Percentiles rank a stretch among this genome's conserved stretches.
phyloP scores from a whole-genome alignment of 2,329 filamentous ascomycete genomes.

The Calonectria hawksworthii region DNA sequence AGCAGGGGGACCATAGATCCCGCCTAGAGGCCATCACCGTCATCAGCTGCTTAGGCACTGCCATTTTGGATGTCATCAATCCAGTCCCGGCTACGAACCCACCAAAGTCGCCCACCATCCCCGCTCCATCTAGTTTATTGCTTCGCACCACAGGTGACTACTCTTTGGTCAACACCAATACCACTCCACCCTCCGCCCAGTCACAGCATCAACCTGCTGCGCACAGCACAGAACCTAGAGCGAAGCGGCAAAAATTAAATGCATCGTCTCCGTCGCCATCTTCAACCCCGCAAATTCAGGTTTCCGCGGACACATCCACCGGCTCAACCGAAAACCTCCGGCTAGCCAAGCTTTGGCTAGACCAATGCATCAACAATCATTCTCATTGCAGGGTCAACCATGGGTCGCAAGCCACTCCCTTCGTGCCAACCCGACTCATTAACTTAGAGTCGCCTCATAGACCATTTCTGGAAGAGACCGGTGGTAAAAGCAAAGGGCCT shows the following conservation, averaged over 20 bases:
- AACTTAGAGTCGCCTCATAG: slow-evolving; percentile 7
- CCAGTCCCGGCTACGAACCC: slow-evolving; percentile 6
- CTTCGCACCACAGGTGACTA: neutral
- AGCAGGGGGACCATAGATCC: neutral
- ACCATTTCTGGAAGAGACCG: slow-evolving; percentile 19
- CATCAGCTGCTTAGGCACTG: neutral
- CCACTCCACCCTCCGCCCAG: too few species aligned
- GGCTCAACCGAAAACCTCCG: neutral
- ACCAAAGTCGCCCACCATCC: too few species aligned
- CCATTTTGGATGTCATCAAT: neutral
- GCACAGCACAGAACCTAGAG: neutral
- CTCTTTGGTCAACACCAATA: neutral
- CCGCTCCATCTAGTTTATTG: neutral
- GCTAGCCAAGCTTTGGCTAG: slow-evolving; percentile 5
- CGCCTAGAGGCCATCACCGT: neutral
- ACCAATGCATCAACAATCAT: neutral
- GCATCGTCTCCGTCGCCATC: neutral
- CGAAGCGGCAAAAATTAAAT: neutral
- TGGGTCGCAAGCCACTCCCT: neutral
- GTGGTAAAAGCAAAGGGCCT: neutral
- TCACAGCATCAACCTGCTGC: neutral
- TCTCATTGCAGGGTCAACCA: slow-evolving; percentile 2
- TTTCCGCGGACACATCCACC: neutral
- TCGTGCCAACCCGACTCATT: slow-evolving; percentile 19
- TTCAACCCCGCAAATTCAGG: neutral